These are phyloP conservation scores for Aspergillus piperis DNA, from an alignment of 2,329 filamentous ascomycete species.

Conservation along the genomic window DNA sequence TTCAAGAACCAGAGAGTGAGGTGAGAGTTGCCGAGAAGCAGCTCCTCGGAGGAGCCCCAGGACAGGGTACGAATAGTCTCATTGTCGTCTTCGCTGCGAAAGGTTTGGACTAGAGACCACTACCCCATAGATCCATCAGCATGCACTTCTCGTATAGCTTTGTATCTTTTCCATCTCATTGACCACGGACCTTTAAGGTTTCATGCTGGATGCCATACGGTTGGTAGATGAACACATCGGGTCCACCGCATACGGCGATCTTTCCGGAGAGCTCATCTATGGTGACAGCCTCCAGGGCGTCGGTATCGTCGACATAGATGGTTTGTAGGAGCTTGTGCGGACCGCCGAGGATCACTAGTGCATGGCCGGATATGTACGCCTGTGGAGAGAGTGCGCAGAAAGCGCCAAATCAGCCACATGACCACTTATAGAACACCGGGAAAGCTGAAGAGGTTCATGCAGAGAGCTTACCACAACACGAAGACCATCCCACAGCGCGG, in stretches of 20 bases:
- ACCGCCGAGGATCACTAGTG: slow-evolving; percentile 78
- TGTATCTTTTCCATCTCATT: slow-evolving; percentile 16
- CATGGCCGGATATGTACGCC: slow-evolving; percentile 88
- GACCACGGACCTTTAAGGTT: slow-evolving; percentile 65
- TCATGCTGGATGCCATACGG: slow-evolving; percentile 71
- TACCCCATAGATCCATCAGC: slow-evolving; percentile 31
- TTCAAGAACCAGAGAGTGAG: slow-evolving; percentile 69
- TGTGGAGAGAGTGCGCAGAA: slow-evolving; percentile 40
- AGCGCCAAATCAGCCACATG: slow-evolving; percentile 13
- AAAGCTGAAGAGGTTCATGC: neutral
- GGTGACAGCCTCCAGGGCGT: slow-evolving; percentile 71
- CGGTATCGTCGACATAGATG: slow-evolving; percentile 76
- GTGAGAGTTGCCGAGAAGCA: slow-evolving; percentile 71
- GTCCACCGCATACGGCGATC: slow-evolving; percentile 73
- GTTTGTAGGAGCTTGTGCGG: slow-evolving; percentile 80
- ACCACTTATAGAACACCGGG: neutral
- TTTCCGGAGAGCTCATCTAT: slow-evolving; percentile 82
- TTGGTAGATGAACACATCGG: slow-evolving; percentile 72
- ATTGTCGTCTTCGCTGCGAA: slow-evolving; percentile 47
- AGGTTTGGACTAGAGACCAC: slow-evolving; percentile 61
- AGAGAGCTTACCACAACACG: slow-evolving; percentile 67
- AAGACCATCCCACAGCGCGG: slow-evolving; percentile 70
- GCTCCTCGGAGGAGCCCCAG: slow-evolving; percentile 84
- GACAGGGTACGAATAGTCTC: slow-evolving; percentile 64
- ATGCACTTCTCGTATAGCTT: slow-evolving; percentile 11